A percentile compares a stretch with the other conserved stretches of the same genome.
Evolutionary conservation across 257 asterid species (phyloP).

Genomic region (Fraxinus cuspidata): DNA sequence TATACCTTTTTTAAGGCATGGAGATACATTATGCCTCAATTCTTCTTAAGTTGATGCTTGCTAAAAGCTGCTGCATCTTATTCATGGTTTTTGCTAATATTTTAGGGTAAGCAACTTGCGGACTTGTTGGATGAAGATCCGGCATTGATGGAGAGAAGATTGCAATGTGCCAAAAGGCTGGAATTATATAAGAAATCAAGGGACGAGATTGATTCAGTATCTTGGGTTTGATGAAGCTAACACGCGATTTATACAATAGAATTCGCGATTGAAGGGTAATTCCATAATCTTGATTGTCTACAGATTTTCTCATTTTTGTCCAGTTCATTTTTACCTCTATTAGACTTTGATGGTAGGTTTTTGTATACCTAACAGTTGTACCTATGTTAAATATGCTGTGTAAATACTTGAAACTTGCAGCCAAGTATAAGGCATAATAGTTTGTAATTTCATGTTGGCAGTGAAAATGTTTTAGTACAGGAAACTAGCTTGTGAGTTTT

Average conservation of each 20-base stretch:
- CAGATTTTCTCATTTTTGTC: not conserved
- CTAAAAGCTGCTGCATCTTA: not conserved
- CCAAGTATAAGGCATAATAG: not conserved
- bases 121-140: constrained; percentile 86
- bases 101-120: constrained; percentile 68
- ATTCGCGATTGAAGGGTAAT: not conserved
- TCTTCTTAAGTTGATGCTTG: not conserved
- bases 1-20: not conserved
- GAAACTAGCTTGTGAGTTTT: not conserved
- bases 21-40: not conserved
- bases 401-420: not conserved
- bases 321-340: not conserved
- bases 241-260: constrained; percentile 19
- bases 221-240: constrained; percentile 58
- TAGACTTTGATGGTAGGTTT: not conserved
- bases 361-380: not conserved
- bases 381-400: not conserved
- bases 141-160: constrained; percentile 81
- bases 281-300: not conserved
- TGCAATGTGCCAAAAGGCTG: constrained; percentile 65
- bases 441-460: not conserved
- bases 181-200: constrained; percentile 87
- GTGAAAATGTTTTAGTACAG: not conserved
- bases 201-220: constrained; percentile 78
- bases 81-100: constrained; percentile 7